Percentiles rank a stretch among this genome's conserved stretches.
Conservation (phyloP, 148 eudicot genomes). For the Spergularia bocconei region DNA sequence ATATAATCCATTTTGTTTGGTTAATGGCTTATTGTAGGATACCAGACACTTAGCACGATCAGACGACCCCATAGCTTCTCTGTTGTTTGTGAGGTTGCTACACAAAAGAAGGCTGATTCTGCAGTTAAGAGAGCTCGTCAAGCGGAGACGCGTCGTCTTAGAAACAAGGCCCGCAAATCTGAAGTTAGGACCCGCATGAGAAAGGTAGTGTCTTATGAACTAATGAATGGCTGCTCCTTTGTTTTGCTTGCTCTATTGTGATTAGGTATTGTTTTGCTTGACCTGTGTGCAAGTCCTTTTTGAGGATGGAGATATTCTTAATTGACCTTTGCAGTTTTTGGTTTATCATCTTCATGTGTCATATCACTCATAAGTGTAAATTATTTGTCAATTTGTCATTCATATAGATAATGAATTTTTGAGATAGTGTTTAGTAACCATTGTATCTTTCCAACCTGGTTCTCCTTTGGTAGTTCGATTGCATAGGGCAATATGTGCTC, state of each 20-base stretch:
- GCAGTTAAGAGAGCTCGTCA: constrained; percentile 88
- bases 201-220: constrained; percentile 45
- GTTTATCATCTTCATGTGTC: neutral
- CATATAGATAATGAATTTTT: too few species aligned
- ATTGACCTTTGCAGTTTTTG: neutral
- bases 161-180: constrained; percentile 82
- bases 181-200: constrained; percentile 83
- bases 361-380: neutral
- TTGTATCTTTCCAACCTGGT: neutral
- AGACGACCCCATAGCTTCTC: constrained; percentile 33
- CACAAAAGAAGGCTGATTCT: constrained; percentile 61
- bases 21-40: constrained; percentile 38
- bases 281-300: neutral
- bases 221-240: neutral
- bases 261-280: neutral
- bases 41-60: constrained; percentile 35
- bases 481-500: neutral
- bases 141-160: constrained; percentile 74
- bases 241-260: neutral
- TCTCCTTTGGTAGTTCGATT: neutral
- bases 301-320: neutral
- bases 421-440: too few species aligned
- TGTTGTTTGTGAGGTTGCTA: constrained; percentile 70
- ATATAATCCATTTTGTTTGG: neutral
- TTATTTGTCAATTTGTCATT: too few species aligned